phyloP scores from a whole-genome alignment of 2,329 filamentous ascomycete species.

The Verticillium klebahnii region DNA sequence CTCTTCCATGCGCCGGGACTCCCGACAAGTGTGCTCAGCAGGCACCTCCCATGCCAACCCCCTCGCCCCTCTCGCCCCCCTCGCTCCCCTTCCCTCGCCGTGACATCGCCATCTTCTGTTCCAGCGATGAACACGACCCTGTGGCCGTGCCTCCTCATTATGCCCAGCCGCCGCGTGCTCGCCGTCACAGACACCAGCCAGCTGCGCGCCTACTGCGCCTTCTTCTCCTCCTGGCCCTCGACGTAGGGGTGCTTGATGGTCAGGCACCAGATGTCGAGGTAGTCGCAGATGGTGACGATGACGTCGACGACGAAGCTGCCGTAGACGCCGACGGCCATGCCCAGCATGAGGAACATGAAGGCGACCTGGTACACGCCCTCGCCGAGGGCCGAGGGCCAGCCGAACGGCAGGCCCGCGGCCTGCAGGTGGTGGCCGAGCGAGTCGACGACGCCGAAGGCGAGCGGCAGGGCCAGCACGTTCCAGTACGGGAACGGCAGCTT shows the following conservation, averaged over 20 bases:
- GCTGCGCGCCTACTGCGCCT: not conserved
- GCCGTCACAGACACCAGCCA: not conserved
- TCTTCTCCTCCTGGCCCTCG: constrained; percentile 30
- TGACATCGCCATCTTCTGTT: too few species aligned
- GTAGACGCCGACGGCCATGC: constrained; percentile 83
- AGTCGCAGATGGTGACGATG: constrained; percentile 96
- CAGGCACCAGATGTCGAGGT: constrained; percentile 96
- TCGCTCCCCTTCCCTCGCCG: too few species aligned
- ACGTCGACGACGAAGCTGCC: constrained; percentile 96
- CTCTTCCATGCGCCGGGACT: not conserved
- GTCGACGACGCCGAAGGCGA: constrained; percentile 76
- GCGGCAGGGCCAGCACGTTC: constrained; percentile 77
- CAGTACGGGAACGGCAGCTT: constrained; percentile 84
- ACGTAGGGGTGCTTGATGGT: constrained; percentile 83
- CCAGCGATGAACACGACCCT: not conserved
- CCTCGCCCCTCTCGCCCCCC: too few species aligned
- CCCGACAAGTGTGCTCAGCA: not conserved
- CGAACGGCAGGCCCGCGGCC: constrained; percentile 48
- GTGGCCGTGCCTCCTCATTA: not conserved
- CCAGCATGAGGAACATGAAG: constrained; percentile 85
- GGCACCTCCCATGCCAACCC: too few species aligned
- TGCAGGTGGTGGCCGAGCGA: constrained; percentile 68
- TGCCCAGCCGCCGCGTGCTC: not conserved
- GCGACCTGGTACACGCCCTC: constrained; percentile 81
- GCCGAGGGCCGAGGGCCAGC: constrained; percentile 74